Percentiles rank a stretch among this genome's conserved stretches.
These are phyloP conservation scores for Arbutus unedo DNA, from an alignment of 148 eudicot genomes.

Conservation along the genomic window DNA sequence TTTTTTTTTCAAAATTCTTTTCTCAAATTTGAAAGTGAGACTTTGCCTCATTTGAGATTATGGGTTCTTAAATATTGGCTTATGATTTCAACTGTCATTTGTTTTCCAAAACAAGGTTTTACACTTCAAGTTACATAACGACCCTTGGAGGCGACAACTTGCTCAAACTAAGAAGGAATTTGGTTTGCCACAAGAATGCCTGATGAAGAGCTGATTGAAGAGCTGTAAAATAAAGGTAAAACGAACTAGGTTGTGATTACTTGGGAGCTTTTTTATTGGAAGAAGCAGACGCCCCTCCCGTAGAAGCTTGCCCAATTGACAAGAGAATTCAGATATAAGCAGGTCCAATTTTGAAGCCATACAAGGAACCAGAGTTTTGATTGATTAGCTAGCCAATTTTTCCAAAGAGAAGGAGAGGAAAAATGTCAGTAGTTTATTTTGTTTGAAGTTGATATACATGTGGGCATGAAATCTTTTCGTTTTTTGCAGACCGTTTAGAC, in stretches of 20 bases:
- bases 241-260: not conserved
- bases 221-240: not conserved
- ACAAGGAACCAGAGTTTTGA: too few species aligned
- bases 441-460: too few species aligned
- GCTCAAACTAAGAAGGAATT: constrained; percentile 20
- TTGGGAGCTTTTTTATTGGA: not conserved
- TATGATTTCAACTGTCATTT: not conserved
- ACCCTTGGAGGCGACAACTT: constrained; percentile 63
- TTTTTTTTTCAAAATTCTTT: too few species aligned
- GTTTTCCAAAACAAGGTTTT: constrained; percentile 40
- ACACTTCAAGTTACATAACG: constrained; percentile 81
- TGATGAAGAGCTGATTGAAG: constrained; percentile 14
- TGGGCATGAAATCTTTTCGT: too few species aligned
- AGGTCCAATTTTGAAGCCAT: too few species aligned
- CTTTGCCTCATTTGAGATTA: not conserved
- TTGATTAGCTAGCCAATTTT: too few species aligned
- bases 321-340: not conserved
- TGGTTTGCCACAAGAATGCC: constrained; percentile 2
- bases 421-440: too few species aligned
- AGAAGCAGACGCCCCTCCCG: not conserved
- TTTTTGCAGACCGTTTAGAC: too few species aligned
- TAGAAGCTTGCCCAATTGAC: not conserved
- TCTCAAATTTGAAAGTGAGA: too few species aligned
- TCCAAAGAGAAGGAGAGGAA: too few species aligned
- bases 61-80: constrained; percentile 3